Conservation (phyloP, 2,329 filamentous ascomycete genomes). For the Orbilia quercus region DNA sequence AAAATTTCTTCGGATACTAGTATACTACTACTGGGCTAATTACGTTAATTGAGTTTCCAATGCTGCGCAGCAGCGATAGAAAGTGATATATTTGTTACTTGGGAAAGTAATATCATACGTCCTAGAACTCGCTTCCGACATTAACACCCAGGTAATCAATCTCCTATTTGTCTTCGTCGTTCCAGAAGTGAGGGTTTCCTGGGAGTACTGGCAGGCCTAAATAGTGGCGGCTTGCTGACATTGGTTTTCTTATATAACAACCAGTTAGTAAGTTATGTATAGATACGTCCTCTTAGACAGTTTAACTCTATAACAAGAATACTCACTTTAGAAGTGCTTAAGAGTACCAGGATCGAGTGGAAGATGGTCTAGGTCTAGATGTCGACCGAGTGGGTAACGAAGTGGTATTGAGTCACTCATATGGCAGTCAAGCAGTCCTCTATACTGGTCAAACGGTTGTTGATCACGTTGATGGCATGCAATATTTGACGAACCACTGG, state of each 20-base stretch:
- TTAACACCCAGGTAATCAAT: neutral
- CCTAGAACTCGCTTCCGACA: no score
- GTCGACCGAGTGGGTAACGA: neutral
- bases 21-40: no score
- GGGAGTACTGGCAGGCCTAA: neutral
- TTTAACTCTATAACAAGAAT: neutral
- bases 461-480: neutral
- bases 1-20: no score
- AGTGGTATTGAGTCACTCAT: neutral
- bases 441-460: neutral
- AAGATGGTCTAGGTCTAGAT: neutral
- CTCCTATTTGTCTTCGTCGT: neutral
- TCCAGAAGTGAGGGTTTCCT: neutral
- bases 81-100: no score
- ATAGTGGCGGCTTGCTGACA: slow-evolving; percentile 1
- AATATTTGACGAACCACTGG: neutral
- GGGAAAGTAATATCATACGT: no score
- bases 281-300: neutral
- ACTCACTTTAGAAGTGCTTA: neutral
- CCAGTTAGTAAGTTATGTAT: neutral
- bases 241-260: neutral
- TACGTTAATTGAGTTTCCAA: no score
- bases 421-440: neutral
- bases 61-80: no score
- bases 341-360: slow-evolving; percentile 3